Evolutionary conservation across 495 filamentous ascomycete genomes (phyloP).

Genomic region (Parmelia sp.): DNA sequence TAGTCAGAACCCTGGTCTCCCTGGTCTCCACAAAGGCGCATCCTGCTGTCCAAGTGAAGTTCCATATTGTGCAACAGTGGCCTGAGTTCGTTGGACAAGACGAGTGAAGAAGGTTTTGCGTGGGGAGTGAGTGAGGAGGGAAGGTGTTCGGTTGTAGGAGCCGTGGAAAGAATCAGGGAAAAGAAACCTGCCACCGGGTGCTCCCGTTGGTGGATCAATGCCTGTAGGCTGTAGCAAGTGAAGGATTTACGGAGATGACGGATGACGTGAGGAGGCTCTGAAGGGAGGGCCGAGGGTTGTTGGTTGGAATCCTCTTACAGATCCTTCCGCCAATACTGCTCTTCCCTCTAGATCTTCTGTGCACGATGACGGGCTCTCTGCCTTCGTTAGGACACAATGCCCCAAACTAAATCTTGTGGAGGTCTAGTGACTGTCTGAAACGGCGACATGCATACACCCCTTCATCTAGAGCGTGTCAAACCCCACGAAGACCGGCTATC

Average conservation of each 20-base stretch:
- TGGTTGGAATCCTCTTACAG: conserved; percentile 1
- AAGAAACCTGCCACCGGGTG: conserved; percentile 5
- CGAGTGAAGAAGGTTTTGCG: background rate
- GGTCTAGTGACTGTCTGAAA: background rate
- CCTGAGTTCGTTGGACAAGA: conserved; percentile 4
- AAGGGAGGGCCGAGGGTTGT: background rate
- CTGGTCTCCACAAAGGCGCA: background rate
- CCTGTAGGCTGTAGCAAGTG: conserved; percentile 5
- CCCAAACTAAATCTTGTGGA: background rate
- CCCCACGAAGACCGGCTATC: background rate
- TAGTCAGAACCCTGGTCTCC: background rate
- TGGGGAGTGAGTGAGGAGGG: conserved; percentile 8
- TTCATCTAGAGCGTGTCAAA: background rate
- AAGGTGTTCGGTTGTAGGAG: background rate
- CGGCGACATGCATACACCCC: background rate
- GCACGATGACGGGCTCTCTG: background rate
- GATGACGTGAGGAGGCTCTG: conserved; percentile 2
- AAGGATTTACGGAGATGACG: conserved; percentile 9
- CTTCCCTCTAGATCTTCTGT: background rate
- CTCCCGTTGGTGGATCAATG: conserved; percentile 11
- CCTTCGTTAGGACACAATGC: background rate
- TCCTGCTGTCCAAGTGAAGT: conserved; percentile 6
- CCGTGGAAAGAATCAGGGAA: background rate
- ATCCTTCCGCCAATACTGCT: background rate
- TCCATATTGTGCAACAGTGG: background rate